Evolutionary conservation across 805 yeast genomes (phyloP), one percentile per base, ranked within the genome.

Genomic region (Sungouiella blattae): DNA sequence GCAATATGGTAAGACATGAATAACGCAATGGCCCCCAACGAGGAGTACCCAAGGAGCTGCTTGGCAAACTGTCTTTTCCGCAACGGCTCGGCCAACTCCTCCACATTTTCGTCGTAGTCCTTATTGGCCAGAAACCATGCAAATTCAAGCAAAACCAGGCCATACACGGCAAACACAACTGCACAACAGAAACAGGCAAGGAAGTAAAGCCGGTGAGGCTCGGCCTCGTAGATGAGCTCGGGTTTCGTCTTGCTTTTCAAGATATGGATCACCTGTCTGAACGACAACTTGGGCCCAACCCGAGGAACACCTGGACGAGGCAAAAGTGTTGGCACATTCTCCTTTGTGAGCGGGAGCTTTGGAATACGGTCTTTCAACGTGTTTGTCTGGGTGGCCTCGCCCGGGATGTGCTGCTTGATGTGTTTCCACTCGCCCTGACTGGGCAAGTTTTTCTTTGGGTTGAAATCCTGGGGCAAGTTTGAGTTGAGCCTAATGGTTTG

Each of bases 241-340:
- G 91, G 91, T 31, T 73, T 70, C 9, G 59, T 61, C 46, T 80
- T 76, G 26, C 64, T 61, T 40, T 71, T 65, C 41, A 86, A 61
- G 8, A 75, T 69, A 37, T 72, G 71, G 47, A 82, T 64, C 61
- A 87, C 78, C 53, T 81, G 81, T 5, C 76, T 62, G 44, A 87
- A 73, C 4, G 78, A 67, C 51, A 74, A 59, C 33, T 62, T 53
- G 24, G 72, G 69, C 1, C 83, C 77, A 2, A 85, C 84, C 23
- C 78, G 73, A 7, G 95, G 95, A 8, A 83, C 86, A 11, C 83
- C 85, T 0, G 88, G 85, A 37, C 82, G 69, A 8, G 93, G 93
- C 24, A 84, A 62, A 24, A 84, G 65, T 0, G 87, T 75, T 1
- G 88, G 84, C 6, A 75, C 71, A 9, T 70, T 64, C 40, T 80